These are phyloP conservation scores for Blastobotrys malaysiensis DNA, from an alignment of 1,139 yeast species.

Conservation along the genomic window DNA sequence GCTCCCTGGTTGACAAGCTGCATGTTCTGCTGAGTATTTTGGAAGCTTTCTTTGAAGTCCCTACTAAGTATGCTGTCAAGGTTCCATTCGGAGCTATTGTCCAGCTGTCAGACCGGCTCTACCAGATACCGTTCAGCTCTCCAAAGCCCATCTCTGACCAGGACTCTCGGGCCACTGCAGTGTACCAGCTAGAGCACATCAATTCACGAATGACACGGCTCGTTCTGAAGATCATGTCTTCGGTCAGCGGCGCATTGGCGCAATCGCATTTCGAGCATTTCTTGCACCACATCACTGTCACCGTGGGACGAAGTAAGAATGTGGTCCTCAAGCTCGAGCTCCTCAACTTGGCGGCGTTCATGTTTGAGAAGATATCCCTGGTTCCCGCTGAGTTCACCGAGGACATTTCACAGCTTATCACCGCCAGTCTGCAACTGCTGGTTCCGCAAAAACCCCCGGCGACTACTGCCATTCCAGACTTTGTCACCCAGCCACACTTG, in stretches of 20 bases:
- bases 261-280: slow-evolving; percentile 24
- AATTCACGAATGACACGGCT: slow-evolving; percentile 20
- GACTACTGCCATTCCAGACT: slow-evolving; percentile 48
- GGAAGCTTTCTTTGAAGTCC: slow-evolving; percentile 21
- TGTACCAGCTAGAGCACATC: slow-evolving; percentile 19
- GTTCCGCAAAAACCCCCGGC: slow-evolving; percentile 10
- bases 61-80: slow-evolving; percentile 26
- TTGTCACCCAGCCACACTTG: slow-evolving; percentile 60
- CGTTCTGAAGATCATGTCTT: slow-evolving; percentile 13
- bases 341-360: slow-evolving; percentile 15
- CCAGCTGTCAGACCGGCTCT: slow-evolving; percentile 24
- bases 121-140: slow-evolving; percentile 19
- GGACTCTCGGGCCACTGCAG: slow-evolving; percentile 17
- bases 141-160: slow-evolving; percentile 19
- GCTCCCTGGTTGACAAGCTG: slow-evolving; percentile 14
- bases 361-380: slow-evolving; percentile 15
- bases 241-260: slow-evolving; percentile 21
- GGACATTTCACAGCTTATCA: slow-evolving; percentile 15
- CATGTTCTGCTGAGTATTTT: slow-evolving; percentile 22
- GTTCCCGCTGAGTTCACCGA: slow-evolving; percentile 17
- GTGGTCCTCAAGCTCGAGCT: slow-evolving; percentile 10
- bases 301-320: slow-evolving; percentile 8
- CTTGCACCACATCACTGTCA: slow-evolving; percentile 22
- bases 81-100: slow-evolving; percentile 28
- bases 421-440: slow-evolving; percentile 23